Percentiles rank a stretch among this genome's conserved stretches.
phyloP scores from a whole-genome alignment of 192 early-diverging fungal genomes.

The Radiomyces spectabilis region DNA sequence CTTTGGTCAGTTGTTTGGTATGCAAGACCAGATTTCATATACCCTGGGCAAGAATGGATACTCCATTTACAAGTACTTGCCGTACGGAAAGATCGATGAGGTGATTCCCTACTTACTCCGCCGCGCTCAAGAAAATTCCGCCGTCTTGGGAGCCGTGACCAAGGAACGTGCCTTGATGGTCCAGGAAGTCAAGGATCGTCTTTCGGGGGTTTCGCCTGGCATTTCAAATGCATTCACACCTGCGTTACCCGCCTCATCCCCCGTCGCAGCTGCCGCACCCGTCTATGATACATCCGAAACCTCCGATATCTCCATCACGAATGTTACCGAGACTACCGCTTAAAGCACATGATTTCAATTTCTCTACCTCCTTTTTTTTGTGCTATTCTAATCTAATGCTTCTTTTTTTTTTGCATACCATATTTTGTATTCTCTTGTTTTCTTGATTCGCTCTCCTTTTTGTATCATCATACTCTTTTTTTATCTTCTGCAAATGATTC shows the following conservation, averaged over 20 bases:
- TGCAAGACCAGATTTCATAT: conserved; percentile 88
- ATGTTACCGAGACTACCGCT: too few relatives aligned
- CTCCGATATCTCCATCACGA: too few relatives aligned
- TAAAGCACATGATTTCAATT: too few relatives aligned
- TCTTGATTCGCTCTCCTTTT: too few relatives aligned
- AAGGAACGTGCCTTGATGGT: conserved; percentile 50
- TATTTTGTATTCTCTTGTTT: too few relatives aligned
- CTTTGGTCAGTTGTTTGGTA: conserved; percentile 92
- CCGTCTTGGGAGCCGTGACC: conserved; percentile 58
- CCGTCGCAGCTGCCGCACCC: background rate
- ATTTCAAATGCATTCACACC: background rate
- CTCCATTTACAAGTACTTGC: conserved; percentile 87
- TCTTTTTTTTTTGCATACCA: too few relatives aligned
- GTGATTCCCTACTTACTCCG: conserved; percentile 92
- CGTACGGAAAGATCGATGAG: conserved; percentile 85
- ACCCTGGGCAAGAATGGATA: conserved; percentile 69
- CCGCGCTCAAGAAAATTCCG: conserved; percentile 90
- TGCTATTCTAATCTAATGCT: too few relatives aligned
- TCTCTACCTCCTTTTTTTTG: too few relatives aligned
- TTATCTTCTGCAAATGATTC: too few relatives aligned
- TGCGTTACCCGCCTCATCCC: background rate
- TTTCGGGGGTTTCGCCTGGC: conserved; percentile 2
- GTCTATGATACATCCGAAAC: too few relatives aligned
- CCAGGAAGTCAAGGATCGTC: conserved; percentile 48
- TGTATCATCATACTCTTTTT: too few relatives aligned